Evolutionary conservation across 176 grass and related monocot species (phyloP), one percentile per base, ranked within the genome.

Genomic region (Elymus sibiricus): DNA sequence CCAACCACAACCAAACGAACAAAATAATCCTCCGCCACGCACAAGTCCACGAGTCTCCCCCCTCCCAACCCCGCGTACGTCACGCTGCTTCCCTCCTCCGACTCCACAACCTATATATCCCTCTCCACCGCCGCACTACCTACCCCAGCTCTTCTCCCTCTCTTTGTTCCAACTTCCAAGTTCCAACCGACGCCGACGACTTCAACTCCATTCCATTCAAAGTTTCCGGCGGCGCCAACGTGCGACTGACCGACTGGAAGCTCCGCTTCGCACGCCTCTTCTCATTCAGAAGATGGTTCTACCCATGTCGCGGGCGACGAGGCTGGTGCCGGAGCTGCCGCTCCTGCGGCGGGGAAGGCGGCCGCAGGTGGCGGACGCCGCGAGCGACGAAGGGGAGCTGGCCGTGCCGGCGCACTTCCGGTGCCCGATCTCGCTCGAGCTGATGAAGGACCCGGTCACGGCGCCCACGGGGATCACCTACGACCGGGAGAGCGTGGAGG

Each of bases 401-500:
- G 4, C 69, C 0, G 82, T 95, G 17, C 93, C 95, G 28, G 66
- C 85, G 64, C 62, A 92, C 78, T 97, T 95, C 79, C 87, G 87
- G 9, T 97, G 95, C 89, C 95, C 95, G n/a, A 97, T 97, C 22
- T 97, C 95, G 14, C 90, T 97, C 10, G 93, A 97, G 40, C 82
- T 97, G 64, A 97, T 97, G 95, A 72, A 77, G 3, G 95, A 97
- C 34, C 95, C 95, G 0, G 95, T 97, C 5, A 97, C 91, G 27
- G 90, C 91, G 82, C 83, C 87, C 4, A 95, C 95, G 26, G 95
- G 95, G 11, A 97, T 97, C 76, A 95, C 95, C 3, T 97, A 97
- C 64, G 93, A 95, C 66, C 35, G 95, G 64, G 89, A 86, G 42
- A 88, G 93, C 93, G 67, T 97, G 21, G 95, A 97, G 66, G n/a